phyloP scores from a whole-genome alignment of 192 early-diverging fungal genomes.

The Entomortierella chlamydospora region DNA sequence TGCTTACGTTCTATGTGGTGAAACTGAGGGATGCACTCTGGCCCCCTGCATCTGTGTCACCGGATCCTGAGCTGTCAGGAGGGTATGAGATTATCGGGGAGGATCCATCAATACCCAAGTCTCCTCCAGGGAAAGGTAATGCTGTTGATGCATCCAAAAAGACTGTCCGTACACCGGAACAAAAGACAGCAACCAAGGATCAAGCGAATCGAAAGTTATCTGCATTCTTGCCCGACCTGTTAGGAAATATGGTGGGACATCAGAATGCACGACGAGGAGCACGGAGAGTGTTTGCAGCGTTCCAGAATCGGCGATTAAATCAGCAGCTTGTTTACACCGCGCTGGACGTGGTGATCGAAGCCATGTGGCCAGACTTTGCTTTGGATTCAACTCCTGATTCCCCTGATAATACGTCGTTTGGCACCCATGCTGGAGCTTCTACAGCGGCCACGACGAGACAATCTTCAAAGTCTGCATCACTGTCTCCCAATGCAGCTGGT shows the following conservation, averaged over 20 bases:
- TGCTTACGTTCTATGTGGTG: slow-evolving; percentile 57
- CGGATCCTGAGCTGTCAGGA: not conserved
- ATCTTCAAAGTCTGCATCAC: not conserved
- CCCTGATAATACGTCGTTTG: not conserved
- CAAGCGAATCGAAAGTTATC: slow-evolving; percentile 66
- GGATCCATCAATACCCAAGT: slow-evolving; percentile 10
- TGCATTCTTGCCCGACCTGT: slow-evolving; percentile 72
- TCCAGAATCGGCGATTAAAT: slow-evolving; percentile 84
- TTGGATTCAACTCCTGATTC: not conserved
- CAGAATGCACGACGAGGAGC: slow-evolving; percentile 87
- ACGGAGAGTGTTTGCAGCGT: slow-evolving; percentile 68
- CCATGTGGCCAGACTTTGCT: slow-evolving; percentile 78
- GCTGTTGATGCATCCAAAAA: not conserved
- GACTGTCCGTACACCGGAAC: slow-evolving; percentile 56
- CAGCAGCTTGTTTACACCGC: slow-evolving; percentile 81
- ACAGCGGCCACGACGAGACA: not conserved
- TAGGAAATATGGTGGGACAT: slow-evolving; percentile 84
- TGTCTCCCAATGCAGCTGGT: not conserved
- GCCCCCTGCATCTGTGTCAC: slow-evolving; percentile 44
- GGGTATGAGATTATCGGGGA: slow-evolving; percentile 22
- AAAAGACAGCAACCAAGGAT: slow-evolving; percentile 56
- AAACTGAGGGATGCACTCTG: slow-evolving; percentile 62
- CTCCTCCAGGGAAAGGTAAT: not conserved
- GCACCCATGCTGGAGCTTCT: not conserved
- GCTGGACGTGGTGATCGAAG: slow-evolving; percentile 78